A percentile compares a stretch with the other conserved stretches of the same genome.
Conservation (phyloP, 257 asterid species). For the Salvia miltiorrhiza region DNA sequence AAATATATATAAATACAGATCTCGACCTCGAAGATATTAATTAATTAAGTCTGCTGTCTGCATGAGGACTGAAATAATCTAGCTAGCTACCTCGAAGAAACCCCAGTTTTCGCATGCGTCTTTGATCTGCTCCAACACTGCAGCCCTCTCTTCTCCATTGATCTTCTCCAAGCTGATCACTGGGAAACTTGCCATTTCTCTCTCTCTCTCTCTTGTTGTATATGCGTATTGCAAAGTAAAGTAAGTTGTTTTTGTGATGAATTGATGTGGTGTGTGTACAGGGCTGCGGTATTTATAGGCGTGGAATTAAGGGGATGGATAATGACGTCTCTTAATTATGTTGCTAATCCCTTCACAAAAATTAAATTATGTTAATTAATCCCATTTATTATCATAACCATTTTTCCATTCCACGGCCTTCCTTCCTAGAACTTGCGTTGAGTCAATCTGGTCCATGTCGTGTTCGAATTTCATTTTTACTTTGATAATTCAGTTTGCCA, state of each 20-base stretch:
- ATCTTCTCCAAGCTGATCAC: constrained; percentile 51
- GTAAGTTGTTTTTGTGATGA: neutral
- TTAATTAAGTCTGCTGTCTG: no score
- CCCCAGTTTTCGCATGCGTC: constrained; percentile 69
- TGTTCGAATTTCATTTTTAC: neutral
- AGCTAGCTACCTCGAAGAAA: constrained; percentile 64
- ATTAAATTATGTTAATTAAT: neutral
- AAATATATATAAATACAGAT: neutral
- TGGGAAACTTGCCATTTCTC: constrained; percentile 45
- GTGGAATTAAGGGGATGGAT: neutral
- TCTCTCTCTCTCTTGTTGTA: neutral
- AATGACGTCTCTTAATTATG: neutral
- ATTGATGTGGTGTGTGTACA: neutral
- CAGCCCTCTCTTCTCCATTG: constrained; percentile 42
- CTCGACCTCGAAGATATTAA: no score
- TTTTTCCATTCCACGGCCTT: neutral
- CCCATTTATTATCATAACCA: neutral
- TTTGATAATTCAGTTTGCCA: neutral
- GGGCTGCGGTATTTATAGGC: constrained; percentile 32
- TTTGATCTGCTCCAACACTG: constrained; percentile 37
- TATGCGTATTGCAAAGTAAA: neutral
- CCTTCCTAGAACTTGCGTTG: neutral
- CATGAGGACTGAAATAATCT: no score
- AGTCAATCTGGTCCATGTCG: neutral
- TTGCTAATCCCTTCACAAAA: no score